Conservation (phyloP, 2,329 filamentous ascomycete species). For the Clonostachys rosea region DNA sequence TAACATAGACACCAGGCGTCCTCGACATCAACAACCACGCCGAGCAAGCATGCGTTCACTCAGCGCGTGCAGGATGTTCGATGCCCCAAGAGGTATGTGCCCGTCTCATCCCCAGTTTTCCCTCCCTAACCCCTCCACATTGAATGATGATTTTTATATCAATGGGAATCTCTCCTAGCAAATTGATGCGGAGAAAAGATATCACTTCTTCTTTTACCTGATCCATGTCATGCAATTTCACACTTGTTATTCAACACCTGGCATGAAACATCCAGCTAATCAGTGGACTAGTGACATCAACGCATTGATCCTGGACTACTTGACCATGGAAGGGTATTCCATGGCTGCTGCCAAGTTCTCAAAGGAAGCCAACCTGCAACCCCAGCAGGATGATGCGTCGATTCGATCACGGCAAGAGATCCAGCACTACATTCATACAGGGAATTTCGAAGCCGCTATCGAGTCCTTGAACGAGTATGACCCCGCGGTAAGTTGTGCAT, state of each 20-base stretch:
- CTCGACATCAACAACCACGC: conserved; percentile 68
- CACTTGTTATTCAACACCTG: background rate
- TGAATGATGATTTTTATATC: conserved; percentile 78
- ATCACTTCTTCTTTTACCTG: conserved; percentile 66
- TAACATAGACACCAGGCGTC: conserved; percentile 47
- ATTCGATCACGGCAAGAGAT: conserved; percentile 80
- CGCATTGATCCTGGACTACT: conserved; percentile 89
- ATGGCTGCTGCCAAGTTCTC: conserved; percentile 91
- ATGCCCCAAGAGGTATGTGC: conserved; percentile 79
- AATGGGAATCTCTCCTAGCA: conserved; percentile 99
- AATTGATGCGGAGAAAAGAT: conserved; percentile 83
- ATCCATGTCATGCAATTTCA: conserved; percentile 5
- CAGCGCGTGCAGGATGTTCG: conserved; percentile 79
- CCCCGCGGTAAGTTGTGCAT: conserved; percentile 68
- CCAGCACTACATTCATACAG: conserved; percentile 76
- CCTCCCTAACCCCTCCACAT: background rate
- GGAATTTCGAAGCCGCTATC: conserved; percentile 82
- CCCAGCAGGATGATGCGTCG: conserved; percentile 65
- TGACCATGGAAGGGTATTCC: conserved; percentile 93
- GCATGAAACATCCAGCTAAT: background rate
- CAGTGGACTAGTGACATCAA: conserved; percentile 75
- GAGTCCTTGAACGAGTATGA: conserved; percentile 85
- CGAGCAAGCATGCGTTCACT: conserved; percentile 71
- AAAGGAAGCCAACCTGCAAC: conserved; percentile 81
- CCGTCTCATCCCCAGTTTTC: background rate